Base-by-base conservation (phyloP, 1,284 basidiomycete genomes). In the Microstroma glucosiphilum region DNA sequence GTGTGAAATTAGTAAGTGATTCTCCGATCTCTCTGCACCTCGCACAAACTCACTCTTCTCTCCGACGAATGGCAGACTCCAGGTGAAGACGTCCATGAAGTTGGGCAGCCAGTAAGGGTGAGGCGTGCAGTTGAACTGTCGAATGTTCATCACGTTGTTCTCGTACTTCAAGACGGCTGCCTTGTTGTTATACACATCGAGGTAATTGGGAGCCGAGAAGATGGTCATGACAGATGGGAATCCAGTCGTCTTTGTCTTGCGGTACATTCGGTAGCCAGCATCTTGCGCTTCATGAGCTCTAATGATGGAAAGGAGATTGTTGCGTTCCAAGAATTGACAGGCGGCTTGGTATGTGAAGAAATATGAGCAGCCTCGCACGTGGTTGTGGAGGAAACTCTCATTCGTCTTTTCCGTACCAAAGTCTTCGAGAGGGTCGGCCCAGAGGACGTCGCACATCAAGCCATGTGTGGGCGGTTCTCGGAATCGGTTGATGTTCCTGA, bases 51-150 rank as follows among this genome's bases (percentile, higher is more conserved):
- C 67, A 92, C 90, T 94, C 82, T 96, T 96, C 80, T 96, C 92
- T 64, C 92, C 94, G 1, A 99, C 96, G 78, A 98, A 99, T 0
- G 94, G 96, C 69, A 98, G 82, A 84, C 89, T 92, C 96, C 96
- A 98, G 0, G 94, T 97, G 80, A 99, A 98, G 43, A 91, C 94
- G 79, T 98, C 92, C 90, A 97, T 96, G 74, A 97, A 97, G 82
- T 97, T 98, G 1, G 94, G 94, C 48, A 99, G 82, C 90, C 90
- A 92, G 80, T 96, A 96, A 3, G 92, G 92, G 79, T 96, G 92
- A 15, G 92, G 92, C 6, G 89, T 92, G 79, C 89, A 91, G 81
- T 94, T 96, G 83, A 94, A 96, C 80, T 96, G 92, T 53, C 82
- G 86, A 72, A 92, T 92, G 79, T 96, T 96, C 87, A 96, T 89